Evolutionary conservation across 768 basidiomycete species (phyloP).

Genomic region (Lanmaoa rubissima): DNA sequence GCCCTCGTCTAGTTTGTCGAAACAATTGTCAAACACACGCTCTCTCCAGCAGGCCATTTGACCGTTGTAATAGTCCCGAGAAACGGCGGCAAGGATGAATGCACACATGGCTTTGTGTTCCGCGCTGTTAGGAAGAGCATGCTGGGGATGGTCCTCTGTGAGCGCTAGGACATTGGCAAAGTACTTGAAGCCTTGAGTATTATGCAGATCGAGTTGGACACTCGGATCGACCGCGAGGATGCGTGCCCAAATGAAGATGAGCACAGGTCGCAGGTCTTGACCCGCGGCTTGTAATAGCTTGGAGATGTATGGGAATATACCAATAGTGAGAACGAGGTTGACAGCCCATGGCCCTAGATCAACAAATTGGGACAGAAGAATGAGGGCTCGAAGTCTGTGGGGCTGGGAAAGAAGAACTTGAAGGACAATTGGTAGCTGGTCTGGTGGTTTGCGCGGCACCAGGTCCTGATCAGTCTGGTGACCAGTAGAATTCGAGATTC

Average conservation of each 20-base stretch:
- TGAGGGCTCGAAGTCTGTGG: conserved; percentile 91
- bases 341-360: conserved; percentile 99
- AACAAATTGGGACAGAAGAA: conserved; percentile 94
- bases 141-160: conserved; percentile 53
- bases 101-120: conserved; percentile 99
- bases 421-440: conserved; percentile 95
- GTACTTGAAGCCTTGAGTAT: conserved; percentile 78
- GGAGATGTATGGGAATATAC: conserved; percentile 98
- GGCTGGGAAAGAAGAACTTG: conserved; percentile 97
- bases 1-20: conserved; percentile 78
- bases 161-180: conserved; percentile 76
- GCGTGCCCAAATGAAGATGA: conserved; percentile 99
- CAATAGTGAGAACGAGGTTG: conserved; percentile 91
- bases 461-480: conserved; percentile 39
- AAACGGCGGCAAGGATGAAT: conserved; percentile 88
- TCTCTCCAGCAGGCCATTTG: conserved; percentile 83
- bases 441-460: conserved; percentile 88
- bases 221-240: conserved; percentile 95
- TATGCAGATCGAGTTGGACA: conserved; percentile 87
- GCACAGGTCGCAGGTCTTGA: conserved; percentile 91
- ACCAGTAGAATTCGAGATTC: not conserved
- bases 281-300: conserved; percentile 94
- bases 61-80: conserved; percentile 84
- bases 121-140: conserved; percentile 82
- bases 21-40: conserved; percentile 83